Conservation (phyloP, 305 asterid genomes). For the Lippia alba region DNA sequence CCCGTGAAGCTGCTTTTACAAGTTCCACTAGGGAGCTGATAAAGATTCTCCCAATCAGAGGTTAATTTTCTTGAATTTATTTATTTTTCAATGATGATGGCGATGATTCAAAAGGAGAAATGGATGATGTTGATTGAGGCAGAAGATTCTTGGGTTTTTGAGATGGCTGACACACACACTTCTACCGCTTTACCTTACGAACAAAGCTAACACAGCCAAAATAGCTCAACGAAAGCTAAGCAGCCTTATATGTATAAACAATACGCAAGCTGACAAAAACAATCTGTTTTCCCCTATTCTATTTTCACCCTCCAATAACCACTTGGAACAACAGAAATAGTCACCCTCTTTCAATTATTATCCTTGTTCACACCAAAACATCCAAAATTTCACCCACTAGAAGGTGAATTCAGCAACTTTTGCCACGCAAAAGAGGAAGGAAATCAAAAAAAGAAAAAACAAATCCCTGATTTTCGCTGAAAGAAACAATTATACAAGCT, state of each 20-base stretch:
- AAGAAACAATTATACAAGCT: slow-evolving; percentile 4
- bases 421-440: slow-evolving; percentile 7
- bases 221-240: slow-evolving; percentile 61
- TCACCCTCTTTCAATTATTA: slow-evolving; percentile 8
- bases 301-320: slow-evolving; percentile 20
- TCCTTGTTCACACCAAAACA: slow-evolving; percentile 9
- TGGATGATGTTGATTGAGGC: slow-evolving; percentile 54
- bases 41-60: slow-evolving; percentile 40
- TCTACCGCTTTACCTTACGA: slow-evolving; percentile 48
- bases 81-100: slow-evolving; percentile 29
- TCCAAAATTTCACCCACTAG: slow-evolving; percentile 25
- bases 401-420: slow-evolving; percentile 28
- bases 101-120: slow-evolving; percentile 43
- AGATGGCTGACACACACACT: slow-evolving; percentile 49
- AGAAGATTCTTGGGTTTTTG: slow-evolving; percentile 49
- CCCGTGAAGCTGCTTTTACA: slow-evolving; percentile 31
- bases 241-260: slow-evolving; percentile 38
- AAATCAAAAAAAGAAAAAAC: no score
- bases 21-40: slow-evolving; percentile 34
- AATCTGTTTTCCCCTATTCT: slow-evolving; percentile 14
- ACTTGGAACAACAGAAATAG: slow-evolving; percentile 21
- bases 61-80: slow-evolving; percentile 17
- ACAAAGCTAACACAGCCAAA: slow-evolving; percentile 69
- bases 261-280: slow-evolving; percentile 46
- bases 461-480: slow-evolving; percentile 30